Evolutionary conservation across 2,329 filamentous ascomycete species (phyloP), one percentile per base, ranked within the genome.

Genomic region (Aspergillus sp.): DNA sequence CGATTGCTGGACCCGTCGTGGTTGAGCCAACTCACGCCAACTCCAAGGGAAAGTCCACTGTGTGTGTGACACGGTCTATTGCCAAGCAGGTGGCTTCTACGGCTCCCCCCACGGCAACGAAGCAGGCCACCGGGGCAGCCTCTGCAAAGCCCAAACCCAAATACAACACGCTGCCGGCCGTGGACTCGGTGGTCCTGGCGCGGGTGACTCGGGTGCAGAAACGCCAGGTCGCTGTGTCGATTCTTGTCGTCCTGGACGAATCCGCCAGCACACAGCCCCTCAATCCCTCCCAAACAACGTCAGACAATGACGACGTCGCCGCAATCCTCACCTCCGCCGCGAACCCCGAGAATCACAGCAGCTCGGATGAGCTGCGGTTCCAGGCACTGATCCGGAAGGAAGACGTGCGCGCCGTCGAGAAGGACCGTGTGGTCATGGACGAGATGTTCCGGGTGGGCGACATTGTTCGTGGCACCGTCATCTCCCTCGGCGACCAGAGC

Each of bases 381-480:
- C 88, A 91, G 73, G 91, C 89, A 4, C 77, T 95, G 56, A 91
- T 96, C 55, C 83, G 91, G 16, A 85, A 87, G 57, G 93, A 97
- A 75, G 94, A 99, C 68, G 90, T 99, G 31, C 82, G 94, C 51
- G 91, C 91, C 3, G 96, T 94, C 16, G 94, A 99, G 76, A 96
- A 97, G 76, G 94, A 97, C 70, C 89, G 90, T 62, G 90, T 97
- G 41, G 90, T 88, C 70, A 89, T 97, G 58, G 87, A 90, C 60
- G 91, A 96, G 70, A 89, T 88, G 65, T 97, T 97, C 69, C 82
- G 91, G 59, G 92, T 95, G 0, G 94, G 94, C 0, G 94, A 99
- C 76, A 85, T 97, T 59, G 89, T 99, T 47, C 78, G 90, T 47
- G 94, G 91, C 4, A 83, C 87, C 51, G 91, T 99, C 65, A 94